Base-by-base conservation (phyloP, 2,329 filamentous ascomycete species). In the Trichoderma asperellum region DNA sequence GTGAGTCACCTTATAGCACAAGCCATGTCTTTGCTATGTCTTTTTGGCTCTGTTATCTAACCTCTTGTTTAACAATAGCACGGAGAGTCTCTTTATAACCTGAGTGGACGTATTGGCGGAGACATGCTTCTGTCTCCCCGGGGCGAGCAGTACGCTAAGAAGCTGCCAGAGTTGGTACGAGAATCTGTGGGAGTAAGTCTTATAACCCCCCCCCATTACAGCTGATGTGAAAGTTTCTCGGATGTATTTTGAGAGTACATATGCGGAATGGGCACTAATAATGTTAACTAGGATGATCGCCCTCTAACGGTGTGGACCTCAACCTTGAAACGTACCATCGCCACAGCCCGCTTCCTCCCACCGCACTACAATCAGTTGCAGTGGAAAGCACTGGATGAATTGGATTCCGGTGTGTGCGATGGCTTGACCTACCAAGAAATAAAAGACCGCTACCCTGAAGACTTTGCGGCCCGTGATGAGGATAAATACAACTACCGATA, bases 401-500 rank as follows among this genome's bases (percentile, higher is more conserved):
- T 99, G 47, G 96, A 99, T 79, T 94, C 93, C 1, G 96, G 96
- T 62, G 93, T 98, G 59, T 99, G 96, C 82, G 96, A 99, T 76
- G 94, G 95, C 67, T 89, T 98, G 79, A 99, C 96, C 1, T 97
- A 97, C 79, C 92, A 93, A 76, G 92, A 99, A 78, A 98, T 99
- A 77, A 93, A 96, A 76, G 89, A 96, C 76, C 84, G 87, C 67
- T 98, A 93, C 78, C 96, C 96, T 0, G 94, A 97, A 74, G 96
- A 99, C 82, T 99, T 99, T 82, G 89, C 90, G 61, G 94, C 95
- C 40, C 93, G 96, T 72, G 96, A 99, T 80, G 93, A 97, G 74
- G 96, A 99, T 85, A 99, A 99, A 82, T 98, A 98, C 88, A 98
- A 99, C 83, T 99, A 99, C 83, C 93, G 96, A 69, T 99, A 99